These are phyloP conservation scores for Kwoniella bestiolae DNA, from an alignment of 768 basidiomycete genomes.

Conservation along the genomic window DNA sequence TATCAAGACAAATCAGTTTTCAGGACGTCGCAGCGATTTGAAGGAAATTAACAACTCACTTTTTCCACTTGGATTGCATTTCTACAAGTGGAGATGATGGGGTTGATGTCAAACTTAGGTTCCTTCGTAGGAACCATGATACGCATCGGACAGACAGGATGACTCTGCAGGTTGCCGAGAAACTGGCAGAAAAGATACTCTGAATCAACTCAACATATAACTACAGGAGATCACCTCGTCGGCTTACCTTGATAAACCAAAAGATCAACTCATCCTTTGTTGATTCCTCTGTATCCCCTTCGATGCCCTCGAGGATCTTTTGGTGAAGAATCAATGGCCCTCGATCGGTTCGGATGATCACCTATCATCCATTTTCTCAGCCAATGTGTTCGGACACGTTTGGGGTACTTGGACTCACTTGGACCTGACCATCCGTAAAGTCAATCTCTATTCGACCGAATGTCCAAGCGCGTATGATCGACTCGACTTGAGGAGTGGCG, in stretches of 20 bases:
- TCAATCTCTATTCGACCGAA: not conserved
- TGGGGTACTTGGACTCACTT: not conserved
- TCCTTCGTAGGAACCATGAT: not conserved
- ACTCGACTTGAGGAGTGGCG: not conserved
- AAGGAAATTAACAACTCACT: not conserved
- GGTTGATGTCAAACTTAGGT: not conserved
- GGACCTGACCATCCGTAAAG: not conserved
- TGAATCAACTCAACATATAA: not conserved
- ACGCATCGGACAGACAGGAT: not conserved
- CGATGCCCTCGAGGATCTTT: not conserved
- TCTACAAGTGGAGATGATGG: not conserved
- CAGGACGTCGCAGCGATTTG: not conserved
- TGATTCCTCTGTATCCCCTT: not conserved
- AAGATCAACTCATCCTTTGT: not conserved
- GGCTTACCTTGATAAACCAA: not conserved
- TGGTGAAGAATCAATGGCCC: not conserved
- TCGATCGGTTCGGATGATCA: not conserved
- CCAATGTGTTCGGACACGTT: not conserved
- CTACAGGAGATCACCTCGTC: not conserved
- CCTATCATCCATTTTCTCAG: not conserved
- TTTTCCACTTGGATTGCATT: not conserved
- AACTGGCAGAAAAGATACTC: not conserved
- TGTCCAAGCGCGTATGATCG: not conserved
- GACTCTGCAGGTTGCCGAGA: not conserved
- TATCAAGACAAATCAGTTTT: not conserved